Evolutionary conservation across 768 basidiomycete genomes (phyloP).

Genomic region (Lentinula sp.): DNA sequence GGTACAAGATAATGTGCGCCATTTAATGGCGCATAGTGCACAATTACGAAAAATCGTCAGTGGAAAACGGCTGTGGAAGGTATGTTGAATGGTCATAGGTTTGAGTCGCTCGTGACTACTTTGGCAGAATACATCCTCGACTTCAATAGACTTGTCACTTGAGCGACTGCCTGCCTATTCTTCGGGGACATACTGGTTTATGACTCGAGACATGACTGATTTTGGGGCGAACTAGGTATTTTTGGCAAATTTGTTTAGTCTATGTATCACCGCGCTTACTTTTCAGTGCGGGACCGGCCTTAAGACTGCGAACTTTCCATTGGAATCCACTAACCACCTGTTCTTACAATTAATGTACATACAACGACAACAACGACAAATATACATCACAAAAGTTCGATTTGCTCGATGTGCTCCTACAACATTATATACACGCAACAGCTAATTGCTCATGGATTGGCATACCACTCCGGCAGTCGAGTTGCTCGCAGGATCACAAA

Average conservation of each 20-base stretch:
- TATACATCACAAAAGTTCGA: not conserved
- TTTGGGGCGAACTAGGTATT: not conserved
- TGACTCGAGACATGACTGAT: constrained; percentile 18
- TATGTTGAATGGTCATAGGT: constrained; percentile 20
- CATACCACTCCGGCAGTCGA: not conserved
- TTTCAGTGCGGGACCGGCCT: not conserved
- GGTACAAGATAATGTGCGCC: constrained; percentile 26
- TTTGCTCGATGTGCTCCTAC: not conserved
- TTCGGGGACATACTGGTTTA: constrained; percentile 31
- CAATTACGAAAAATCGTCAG: constrained; percentile 41
- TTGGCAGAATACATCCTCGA: not conserved
- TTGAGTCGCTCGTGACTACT: not conserved
- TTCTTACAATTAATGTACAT: not conserved
- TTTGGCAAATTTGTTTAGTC: not conserved
- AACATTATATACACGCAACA: not conserved
- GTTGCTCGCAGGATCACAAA: not conserved
- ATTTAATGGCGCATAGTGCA: constrained; percentile 34
- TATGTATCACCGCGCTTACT: not conserved
- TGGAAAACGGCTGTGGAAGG: constrained; percentile 49
- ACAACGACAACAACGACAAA: not conserved
- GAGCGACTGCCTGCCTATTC: constrained; percentile 22
- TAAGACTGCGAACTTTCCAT: not conserved
- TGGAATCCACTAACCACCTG: not conserved
- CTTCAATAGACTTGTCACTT: constrained; percentile 17
- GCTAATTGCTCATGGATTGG: not conserved